Conservation (phyloP, 2,329 filamentous ascomycete genomes). For the Gnomoniopsis sp. region DNA sequence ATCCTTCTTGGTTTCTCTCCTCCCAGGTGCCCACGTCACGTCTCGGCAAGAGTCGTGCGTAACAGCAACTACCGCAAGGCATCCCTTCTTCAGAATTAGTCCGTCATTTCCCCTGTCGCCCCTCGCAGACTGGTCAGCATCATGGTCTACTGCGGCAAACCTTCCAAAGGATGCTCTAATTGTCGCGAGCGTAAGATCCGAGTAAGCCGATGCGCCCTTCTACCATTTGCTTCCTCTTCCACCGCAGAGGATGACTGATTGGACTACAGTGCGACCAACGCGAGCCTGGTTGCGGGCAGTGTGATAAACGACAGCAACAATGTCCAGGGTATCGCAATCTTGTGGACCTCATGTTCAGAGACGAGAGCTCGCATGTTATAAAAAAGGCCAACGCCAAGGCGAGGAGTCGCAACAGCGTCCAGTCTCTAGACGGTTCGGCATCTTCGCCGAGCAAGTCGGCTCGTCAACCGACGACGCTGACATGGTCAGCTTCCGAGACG, state of each 20-base stretch:
- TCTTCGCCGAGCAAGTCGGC: slow-evolving; percentile 1
- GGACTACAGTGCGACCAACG: slow-evolving; percentile 48
- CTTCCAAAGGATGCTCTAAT: slow-evolving; percentile 53
- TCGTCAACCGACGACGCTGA: slow-evolving; percentile 19
- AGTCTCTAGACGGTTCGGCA: not conserved
- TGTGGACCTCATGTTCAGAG: slow-evolving; percentile 55
- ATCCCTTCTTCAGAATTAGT: not conserved
- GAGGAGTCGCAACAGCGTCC: slow-evolving; percentile 24
- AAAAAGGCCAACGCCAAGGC: slow-evolving; percentile 44
- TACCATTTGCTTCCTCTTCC: not conserved
- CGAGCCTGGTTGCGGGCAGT: slow-evolving; percentile 51
- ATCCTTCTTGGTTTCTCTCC: not conserved
- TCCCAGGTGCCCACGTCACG: not conserved
- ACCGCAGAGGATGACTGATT: slow-evolving; percentile 4
- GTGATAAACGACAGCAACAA: slow-evolving; percentile 45
- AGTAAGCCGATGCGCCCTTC: slow-evolving; percentile 35
- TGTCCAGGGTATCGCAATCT: slow-evolving; percentile 55
- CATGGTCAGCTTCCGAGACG: slow-evolving; percentile 8
- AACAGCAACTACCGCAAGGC: not conserved
- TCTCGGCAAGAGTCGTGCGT: not conserved
- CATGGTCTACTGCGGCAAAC: slow-evolving; percentile 58
- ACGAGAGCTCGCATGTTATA: slow-evolving; percentile 54
- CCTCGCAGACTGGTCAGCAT: not conserved
- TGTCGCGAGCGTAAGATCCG: slow-evolving; percentile 55
- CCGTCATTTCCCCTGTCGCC: not conserved